phyloP scores from a whole-genome alignment of 768 basidiomycete species.

The Paxillus rubicundulus region DNA sequence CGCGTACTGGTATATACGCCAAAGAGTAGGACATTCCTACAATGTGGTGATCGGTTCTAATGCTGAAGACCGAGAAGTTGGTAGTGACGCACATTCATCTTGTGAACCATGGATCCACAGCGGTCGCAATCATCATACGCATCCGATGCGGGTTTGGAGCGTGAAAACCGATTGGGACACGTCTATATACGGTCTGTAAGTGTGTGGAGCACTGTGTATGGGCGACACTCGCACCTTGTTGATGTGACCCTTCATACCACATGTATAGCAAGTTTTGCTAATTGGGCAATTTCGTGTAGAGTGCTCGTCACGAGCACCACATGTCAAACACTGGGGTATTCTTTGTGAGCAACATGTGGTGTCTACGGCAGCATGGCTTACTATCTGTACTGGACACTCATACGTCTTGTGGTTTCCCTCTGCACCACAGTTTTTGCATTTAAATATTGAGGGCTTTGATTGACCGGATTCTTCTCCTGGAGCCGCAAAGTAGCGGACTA shows the following conservation, averaged over 20 bases:
- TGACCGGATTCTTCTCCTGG: constrained; percentile 37
- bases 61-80: neutral
- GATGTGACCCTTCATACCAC: constrained; percentile 84
- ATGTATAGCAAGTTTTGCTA: constrained; percentile 75
- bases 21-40: constrained; percentile 81
- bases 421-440: constrained; percentile 77
- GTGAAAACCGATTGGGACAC: constrained; percentile 62
- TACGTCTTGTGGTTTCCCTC: constrained; percentile 67
- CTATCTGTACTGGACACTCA: constrained; percentile 71
- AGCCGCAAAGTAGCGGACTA: constrained; percentile 66
- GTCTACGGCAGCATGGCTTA: constrained; percentile 35
- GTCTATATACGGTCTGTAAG: constrained; percentile 38
- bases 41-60: neutral
- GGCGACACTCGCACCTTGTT: constrained; percentile 43
- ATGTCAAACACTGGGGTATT: constrained; percentile 64
- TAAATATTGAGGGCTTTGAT: constrained; percentile 43
- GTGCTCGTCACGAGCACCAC: constrained; percentile 79
- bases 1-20: constrained; percentile 78
- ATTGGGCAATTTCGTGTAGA: constrained; percentile 75
- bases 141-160: constrained; percentile 16
- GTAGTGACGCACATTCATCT: constrained; percentile 51
- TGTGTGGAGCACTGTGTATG: neutral
- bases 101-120: constrained; percentile 65
- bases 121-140: constrained; percentile 57
- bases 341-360: neutral